A percentile compares a stretch with the other conserved stretches of the same genome.
These are phyloP conservation scores for Rhytidhysteron rufulum DNA, from an alignment of 2,329 filamentous ascomycete genomes.

Conservation along the genomic window DNA sequence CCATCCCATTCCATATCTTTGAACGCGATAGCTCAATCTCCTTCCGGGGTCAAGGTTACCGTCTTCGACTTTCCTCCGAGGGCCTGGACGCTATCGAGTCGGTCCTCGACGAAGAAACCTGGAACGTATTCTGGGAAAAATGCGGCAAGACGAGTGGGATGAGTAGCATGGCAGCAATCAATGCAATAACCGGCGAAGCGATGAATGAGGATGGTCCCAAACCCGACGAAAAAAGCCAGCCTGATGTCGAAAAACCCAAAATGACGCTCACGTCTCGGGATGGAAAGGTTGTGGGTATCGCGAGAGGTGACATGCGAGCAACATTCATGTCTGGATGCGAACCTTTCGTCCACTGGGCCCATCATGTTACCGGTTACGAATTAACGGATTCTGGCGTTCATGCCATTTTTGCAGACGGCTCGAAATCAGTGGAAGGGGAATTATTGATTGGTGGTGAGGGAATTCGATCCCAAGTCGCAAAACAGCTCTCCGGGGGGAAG, in stretches of 20 bases:
- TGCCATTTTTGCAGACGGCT: background rate
- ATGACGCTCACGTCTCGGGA: slow-evolving; percentile 48
- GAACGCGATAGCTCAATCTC: slow-evolving; percentile 5
- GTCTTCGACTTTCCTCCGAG: background rate
- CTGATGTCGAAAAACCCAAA: slow-evolving; percentile 1
- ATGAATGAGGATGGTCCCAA: background rate
- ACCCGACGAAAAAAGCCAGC: too few relatives aligned
- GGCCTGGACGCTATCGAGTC: background rate
- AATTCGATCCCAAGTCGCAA: slow-evolving; percentile 30
- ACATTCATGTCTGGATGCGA: slow-evolving; percentile 58
- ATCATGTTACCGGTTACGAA: slow-evolving; percentile 58
- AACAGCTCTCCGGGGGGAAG: slow-evolving; percentile 42
- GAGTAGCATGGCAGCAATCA: background rate
- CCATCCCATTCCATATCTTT: slow-evolving; percentile 7
- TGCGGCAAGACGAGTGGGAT: background rate
- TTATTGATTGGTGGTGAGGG: slow-evolving; percentile 4
- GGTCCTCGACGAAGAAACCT: background rate
- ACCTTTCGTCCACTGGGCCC: slow-evolving; percentile 52
- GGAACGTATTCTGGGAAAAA: background rate
- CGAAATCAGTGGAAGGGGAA: background rate
- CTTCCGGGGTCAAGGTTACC: slow-evolving; percentile 6
- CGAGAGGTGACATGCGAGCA: slow-evolving; percentile 60
- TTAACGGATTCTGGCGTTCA: slow-evolving; percentile 44
- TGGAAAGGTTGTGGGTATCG: slow-evolving; percentile 59
- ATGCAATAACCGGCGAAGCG: background rate